These are phyloP conservation scores for Wickerhamomyces alni DNA, from an alignment of 805 yeast genomes.

Conservation along the genomic window DNA sequence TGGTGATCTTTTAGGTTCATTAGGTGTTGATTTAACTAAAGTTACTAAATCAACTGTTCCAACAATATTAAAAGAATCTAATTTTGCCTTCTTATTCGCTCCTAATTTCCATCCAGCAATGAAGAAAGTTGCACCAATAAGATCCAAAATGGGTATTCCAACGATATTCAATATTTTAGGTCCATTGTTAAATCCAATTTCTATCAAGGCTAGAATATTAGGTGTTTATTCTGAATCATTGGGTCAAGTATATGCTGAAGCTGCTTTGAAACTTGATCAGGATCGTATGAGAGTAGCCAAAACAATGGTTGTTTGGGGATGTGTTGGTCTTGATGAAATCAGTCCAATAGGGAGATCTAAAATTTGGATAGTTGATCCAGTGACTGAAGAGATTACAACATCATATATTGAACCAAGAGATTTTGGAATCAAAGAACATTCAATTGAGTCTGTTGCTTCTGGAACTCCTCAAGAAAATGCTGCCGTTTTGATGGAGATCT, in stretches of 20 bases:
- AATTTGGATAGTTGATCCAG: constrained; percentile 63
- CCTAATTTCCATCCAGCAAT: constrained; percentile 93
- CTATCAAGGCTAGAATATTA: constrained; percentile 68
- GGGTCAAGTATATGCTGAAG: constrained; percentile 81
- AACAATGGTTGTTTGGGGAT: constrained; percentile 91
- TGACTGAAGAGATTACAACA: constrained; percentile 34
- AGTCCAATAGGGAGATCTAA: constrained; percentile 82
- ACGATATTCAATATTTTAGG: constrained; percentile 93
- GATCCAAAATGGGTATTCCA: constrained; percentile 80
- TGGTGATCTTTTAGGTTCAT: constrained; percentile 73
- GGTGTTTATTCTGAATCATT: constrained; percentile 82
- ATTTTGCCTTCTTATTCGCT: constrained; percentile 74
- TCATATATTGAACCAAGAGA: constrained; percentile 60
- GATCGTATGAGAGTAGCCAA: constrained; percentile 35
- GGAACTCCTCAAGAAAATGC: constrained; percentile 92
- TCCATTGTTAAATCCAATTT: constrained; percentile 89
- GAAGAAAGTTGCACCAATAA: constrained; percentile 73
- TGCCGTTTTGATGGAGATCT: constrained; percentile 35
- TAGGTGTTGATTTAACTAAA: constrained; percentile 79
- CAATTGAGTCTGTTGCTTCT: constrained; percentile 60
- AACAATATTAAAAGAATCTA: constrained; percentile 39
- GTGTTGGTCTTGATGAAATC: constrained; percentile 87
- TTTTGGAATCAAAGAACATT: constrained; percentile 75
- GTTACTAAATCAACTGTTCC: constrained; percentile 63
- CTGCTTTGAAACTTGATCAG: constrained; percentile 59